Base-by-base conservation (phyloP, 2,329 filamentous ascomycete species). In the Aspergillus viridinutans region DNA sequence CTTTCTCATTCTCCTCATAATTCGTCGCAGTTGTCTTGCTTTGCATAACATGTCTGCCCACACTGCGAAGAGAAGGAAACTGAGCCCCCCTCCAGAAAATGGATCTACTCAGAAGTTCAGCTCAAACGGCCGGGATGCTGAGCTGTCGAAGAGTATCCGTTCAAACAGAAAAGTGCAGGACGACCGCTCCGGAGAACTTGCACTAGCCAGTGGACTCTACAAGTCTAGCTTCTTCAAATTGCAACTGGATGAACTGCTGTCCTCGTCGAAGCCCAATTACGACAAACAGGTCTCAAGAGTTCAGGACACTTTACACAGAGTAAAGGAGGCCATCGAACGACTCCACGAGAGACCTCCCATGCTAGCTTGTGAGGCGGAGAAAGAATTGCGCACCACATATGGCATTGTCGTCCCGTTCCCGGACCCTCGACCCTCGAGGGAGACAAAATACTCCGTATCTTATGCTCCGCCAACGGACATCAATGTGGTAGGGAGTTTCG, bases 401-500 rank as follows among this genome's bases (percentile, higher is more conserved):
- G 85, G 84, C 50, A 81, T 96, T 57, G 74, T 79, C n/a, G 83
- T 96, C 50, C 94, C 94, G 0, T 97, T 91, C 68, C 91, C 93
- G 17, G 81, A 88, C n/a, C 92, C 92, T 20, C 85, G 81, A 52
- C 92, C 93, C 1, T 79, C 84, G 10, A 85, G 85, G 66, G 87
- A 93, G 71, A 85, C 86, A 32, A 88, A 89, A 53, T 96, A 96
- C 76, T 92, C 91, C 67, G 80, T 97, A 53, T 81, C 87, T 42
- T 96, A 91, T 72, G 81, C 82, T 49, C 88, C 85, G 68, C 93
- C 94, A 2, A 76, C 84, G 7, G 86, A 87, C 64, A 85, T 94
- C 74, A 96, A 96, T 68, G 88, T 96, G 25, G 88, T 93, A 32
- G 94, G 94, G 51, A 96, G 92, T 74, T 93, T 95, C 77, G 84